Conservation (phyloP, 2,329 filamentous ascomycete species). For the Alternaria panax region DNA sequence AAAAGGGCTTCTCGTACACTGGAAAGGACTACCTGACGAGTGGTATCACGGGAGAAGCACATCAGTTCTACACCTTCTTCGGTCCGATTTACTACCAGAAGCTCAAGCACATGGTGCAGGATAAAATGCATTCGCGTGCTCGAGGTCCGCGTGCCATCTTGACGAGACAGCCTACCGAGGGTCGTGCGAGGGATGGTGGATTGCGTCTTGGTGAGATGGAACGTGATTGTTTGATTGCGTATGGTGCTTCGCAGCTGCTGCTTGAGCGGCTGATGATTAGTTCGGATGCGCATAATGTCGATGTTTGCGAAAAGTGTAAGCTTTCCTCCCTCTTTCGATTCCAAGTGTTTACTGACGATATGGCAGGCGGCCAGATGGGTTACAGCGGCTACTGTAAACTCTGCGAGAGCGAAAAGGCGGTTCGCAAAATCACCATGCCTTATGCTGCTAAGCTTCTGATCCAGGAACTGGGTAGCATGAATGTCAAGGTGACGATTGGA, state of each 20-base stretch:
- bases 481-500: constrained; percentile 91
- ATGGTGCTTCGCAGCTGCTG: constrained; percentile 90
- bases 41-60: constrained; percentile 90
- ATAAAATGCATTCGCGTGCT: constrained; percentile 98
- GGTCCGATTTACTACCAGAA: constrained; percentile 99
- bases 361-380: constrained; percentile 77
- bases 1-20: constrained; percentile 92
- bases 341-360: background rate
- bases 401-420: constrained; percentile 82
- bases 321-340: background rate
- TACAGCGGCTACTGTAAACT: constrained; percentile 95
- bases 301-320: constrained; percentile 86
- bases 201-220: constrained; percentile 98
- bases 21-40: constrained; percentile 97
- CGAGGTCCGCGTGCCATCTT: constrained; percentile 90
- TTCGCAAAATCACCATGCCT: constrained; percentile 94
- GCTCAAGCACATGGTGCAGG: constrained; percentile 99
- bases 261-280: constrained; percentile 94
- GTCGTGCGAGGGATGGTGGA: constrained; percentile 89
- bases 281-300: constrained; percentile 87
- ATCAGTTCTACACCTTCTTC: constrained; percentile 97
- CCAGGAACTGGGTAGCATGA: constrained; percentile 98
- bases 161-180: constrained; percentile 94
- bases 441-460: constrained; percentile 96
- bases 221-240: constrained; percentile 95